phyloP scores from a whole-genome alignment of 805 yeast species.

The Teunomyces barrocoloradensis region DNA sequence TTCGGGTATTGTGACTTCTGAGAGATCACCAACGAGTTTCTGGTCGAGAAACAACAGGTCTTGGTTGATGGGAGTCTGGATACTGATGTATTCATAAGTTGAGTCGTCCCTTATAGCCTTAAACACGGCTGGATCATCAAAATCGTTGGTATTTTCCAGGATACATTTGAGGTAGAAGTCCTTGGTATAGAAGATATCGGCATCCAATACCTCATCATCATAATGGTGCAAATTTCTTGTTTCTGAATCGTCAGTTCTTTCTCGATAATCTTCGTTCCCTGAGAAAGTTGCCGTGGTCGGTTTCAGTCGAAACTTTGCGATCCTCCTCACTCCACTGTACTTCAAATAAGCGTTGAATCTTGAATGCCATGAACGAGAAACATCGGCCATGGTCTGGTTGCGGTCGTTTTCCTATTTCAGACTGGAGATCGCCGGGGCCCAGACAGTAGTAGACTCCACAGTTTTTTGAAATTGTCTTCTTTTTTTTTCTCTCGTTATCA shows the following conservation, averaged over 20 bases:
- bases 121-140: background rate
- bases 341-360: constrained; percentile 1
- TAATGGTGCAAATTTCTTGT: background rate
- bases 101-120: background rate
- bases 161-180: background rate
- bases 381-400: background rate
- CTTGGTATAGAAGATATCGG: constrained; percentile 9
- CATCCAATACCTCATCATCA: constrained; percentile 3
- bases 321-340: constrained; percentile 7
- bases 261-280: no score
- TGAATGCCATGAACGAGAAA: background rate
- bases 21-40: background rate
- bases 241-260: no score
- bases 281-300: background rate
- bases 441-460: background rate
- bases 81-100: background rate
- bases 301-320: background rate
- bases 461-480: no score
- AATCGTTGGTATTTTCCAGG: background rate
- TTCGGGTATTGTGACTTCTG: background rate
- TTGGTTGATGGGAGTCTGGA: background rate
- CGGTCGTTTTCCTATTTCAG: no score
- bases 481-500: background rate
- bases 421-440: no score
- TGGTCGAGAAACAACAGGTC: background rate